Base-by-base conservation (phyloP, 2,329 filamentous ascomycete species). In the Penicillium rolfsii region DNA sequence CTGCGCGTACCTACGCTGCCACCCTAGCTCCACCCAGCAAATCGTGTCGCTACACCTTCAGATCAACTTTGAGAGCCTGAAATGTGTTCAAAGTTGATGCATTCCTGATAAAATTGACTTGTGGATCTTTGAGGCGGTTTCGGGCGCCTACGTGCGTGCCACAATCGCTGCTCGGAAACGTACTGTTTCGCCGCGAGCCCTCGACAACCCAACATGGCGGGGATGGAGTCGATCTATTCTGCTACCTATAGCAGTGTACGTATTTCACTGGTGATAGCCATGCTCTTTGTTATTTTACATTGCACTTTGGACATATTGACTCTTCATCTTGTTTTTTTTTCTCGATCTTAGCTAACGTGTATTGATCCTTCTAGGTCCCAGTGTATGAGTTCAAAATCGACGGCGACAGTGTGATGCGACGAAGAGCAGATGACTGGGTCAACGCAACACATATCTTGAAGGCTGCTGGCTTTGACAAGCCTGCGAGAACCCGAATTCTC, bases 381-480 rank as follows among this genome's bases (percentile, higher is more conserved):
- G 94, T 98, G 11, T 97, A 95, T 75, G 95, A 98, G 75, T 95
- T 87, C 79, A 93, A 96, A 75, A 89, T 96, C 70, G 91, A 89
- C 38, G 84, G 83, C 67, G 92, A 96, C 74, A 92, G 97, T 91
- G 91, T 98, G 67, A 99, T 99, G 95, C 90, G 95, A 76, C 87
- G 95, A 54, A 88, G 94, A 62, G 86, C 88, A 56, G 95, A 99
- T 77, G 88, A 98, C 78, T 99, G 94, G 93, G 95, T 99, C 80
- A 99, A 99, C 82, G 95, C 95, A n/a, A 99, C 95, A 57, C 95
- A 99, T 74, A 98, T 99, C 62, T 82, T 99, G 52, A 99, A 99
- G 75, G 92, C 96, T 43, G 95, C 95, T 64, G 94, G 94, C 58
- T 97, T 97, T 73, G 95, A 99, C 78, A 99, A 99, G 78, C 95